phyloP scores from a whole-genome alignment of 305 asterid species.

The Solanum hybrid region DNA sequence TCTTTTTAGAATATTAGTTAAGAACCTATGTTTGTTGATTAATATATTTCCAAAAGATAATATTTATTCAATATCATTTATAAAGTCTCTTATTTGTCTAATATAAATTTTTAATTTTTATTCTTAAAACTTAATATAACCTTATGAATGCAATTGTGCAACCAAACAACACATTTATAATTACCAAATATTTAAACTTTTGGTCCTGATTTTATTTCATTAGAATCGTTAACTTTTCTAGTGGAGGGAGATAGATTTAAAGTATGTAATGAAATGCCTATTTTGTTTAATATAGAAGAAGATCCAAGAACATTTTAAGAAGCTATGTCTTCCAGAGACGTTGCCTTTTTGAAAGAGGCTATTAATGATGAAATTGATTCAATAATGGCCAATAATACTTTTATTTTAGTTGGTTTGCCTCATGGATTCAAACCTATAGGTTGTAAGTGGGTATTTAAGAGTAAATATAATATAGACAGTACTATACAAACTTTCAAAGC shows the following conservation, averaged over 20 bases:
- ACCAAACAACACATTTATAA: background rate
- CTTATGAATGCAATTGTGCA: background rate
- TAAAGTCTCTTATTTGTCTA: no score
- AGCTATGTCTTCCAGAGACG: background rate
- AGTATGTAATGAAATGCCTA: background rate
- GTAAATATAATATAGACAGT: background rate
- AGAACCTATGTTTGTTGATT: no score
- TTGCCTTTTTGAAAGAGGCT: background rate
- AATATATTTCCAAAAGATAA: no score
- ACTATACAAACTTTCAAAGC: background rate
- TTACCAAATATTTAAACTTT: background rate
- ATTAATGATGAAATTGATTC: background rate
- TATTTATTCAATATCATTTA: no score
- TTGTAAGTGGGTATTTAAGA: background rate
- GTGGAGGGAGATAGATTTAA: background rate
- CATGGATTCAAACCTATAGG: background rate
- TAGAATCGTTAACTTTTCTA: background rate
- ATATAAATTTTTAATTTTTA: no score
- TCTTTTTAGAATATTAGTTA: no score
- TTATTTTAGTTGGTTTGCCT: background rate
- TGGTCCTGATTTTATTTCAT: background rate
- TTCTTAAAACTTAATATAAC: background rate
- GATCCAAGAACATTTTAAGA: background rate
- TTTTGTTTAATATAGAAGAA: background rate
- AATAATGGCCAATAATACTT: background rate